Evolutionary conservation across 2,329 filamentous ascomycete genomes (phyloP).

Genomic region (Monilinia aucupariae): DNA sequence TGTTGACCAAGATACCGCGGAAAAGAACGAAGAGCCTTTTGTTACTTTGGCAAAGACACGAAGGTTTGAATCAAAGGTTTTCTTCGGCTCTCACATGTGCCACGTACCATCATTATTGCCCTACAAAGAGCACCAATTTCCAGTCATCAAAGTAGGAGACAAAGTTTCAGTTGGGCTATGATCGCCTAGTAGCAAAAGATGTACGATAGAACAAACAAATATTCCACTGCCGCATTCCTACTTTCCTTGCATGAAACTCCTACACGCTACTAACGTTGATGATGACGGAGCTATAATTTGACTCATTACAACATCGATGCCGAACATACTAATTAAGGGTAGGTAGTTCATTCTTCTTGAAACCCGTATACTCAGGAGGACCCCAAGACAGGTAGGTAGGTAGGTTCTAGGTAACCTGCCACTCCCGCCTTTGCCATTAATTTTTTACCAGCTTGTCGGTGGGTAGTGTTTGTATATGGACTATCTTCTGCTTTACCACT

Average conservation of each 20-base stretch:
- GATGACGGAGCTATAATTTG: not conserved
- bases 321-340: not conserved
- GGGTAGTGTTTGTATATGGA: not conserved
- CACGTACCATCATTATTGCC: slow-evolving; percentile 36
- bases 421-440: not conserved
- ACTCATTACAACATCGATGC: not conserved
- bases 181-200: not conserved
- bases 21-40: slow-evolving; percentile 78
- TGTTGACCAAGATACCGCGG: slow-evolving; percentile 76
- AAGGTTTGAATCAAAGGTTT: slow-evolving; percentile 75
- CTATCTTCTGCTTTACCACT: not conserved
- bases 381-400: not conserved
- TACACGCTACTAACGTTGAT: not conserved
- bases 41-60: slow-evolving; percentile 83
- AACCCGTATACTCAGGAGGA: not conserved
- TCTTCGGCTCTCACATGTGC: slow-evolving; percentile 79
- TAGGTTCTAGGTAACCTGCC: not conserved
- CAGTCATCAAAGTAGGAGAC: slow-evolving; percentile 18
- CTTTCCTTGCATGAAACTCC: not conserved
- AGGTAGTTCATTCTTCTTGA: not conserved
- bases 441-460: not conserved
- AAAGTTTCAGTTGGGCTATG: slow-evolving; percentile 14
- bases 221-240: not conserved
- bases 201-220: not conserved
- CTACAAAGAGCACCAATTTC: slow-evolving; percentile 15